Base-by-base conservation (phyloP, 73 alveolate genomes). In the Tetrahymena borealis region DNA sequence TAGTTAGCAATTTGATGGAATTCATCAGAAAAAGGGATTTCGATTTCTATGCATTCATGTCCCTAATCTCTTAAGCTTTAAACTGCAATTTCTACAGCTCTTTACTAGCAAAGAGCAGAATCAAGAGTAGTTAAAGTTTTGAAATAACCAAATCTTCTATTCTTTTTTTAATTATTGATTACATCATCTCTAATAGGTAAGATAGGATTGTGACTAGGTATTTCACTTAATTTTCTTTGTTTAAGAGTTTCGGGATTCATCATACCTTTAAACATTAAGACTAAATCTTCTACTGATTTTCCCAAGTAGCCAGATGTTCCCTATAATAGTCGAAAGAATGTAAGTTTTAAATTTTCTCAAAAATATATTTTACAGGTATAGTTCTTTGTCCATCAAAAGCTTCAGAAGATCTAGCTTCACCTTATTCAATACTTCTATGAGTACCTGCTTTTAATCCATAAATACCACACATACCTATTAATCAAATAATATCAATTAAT, bases 81-180 rank as follows among this genome's bases (percentile, higher is more conserved):
- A 39, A 85, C 90, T 16, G 97, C 91, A 20, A 91, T 91, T 11
- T 77, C 33, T 5, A 96, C 96, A 11, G 98, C 98, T 78, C 97
- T 92, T 39, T 79, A 40, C 39, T 77, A 78, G 37, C 95, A 78
- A 1, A 32, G 43, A 18, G 97, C 40, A 24, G 96, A 41, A 11
- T 43, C 78, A 39, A 91, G 78, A 0, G 40, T 38, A 24, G 41
- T 78, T 33, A 91, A 43, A 43, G 90, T 93, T 60, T 93, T 92
- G 85, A 97, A 95, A 91, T 94, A 96, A n/a, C 98, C 99, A 42
- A 97, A 90, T 91, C 97, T 96, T 40, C 97, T 78, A 28, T 94
- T 90, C 39, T 91, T 92, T 37, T 36, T 39, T 10, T 79, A 94
- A 18, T 91, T 91, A 20, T 40, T 32, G 32, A 39, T 32, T 33